phyloP scores from a whole-genome alignment of 768 basidiomycete species.

The Epithele typhae region DNA sequence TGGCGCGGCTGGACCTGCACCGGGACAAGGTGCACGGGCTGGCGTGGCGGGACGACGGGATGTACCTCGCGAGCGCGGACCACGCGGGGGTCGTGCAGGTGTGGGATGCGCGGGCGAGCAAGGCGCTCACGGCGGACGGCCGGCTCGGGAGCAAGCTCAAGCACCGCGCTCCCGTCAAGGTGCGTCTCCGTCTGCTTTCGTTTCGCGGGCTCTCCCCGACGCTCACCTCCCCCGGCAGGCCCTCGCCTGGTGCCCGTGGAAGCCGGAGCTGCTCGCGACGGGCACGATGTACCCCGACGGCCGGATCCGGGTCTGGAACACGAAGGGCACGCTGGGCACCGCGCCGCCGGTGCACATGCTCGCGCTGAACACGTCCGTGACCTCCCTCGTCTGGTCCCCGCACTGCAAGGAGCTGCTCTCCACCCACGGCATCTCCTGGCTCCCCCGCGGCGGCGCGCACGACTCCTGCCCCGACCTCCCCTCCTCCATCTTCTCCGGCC shows the following conservation, averaged over 20 bases:
- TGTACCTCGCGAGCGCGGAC: slow-evolving; percentile 38
- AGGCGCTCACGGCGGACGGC: slow-evolving; percentile 27
- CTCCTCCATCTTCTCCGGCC: neutral
- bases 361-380: slow-evolving; percentile 45
- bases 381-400: slow-evolving; percentile 57
- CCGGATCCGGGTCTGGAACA: slow-evolving; percentile 49
- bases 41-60: slow-evolving; percentile 38
- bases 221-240: slow-evolving; percentile 37
- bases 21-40: slow-evolving; percentile 35
- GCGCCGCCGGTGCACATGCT: slow-evolving; percentile 47
- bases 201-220: neutral
- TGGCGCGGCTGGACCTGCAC: slow-evolving; percentile 27
- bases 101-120: slow-evolving; percentile 39
- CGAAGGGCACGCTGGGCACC: slow-evolving; percentile 40
- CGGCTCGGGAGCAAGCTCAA: slow-evolving; percentile 36
- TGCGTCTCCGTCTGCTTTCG: slow-evolving; percentile 11
- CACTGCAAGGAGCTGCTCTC: slow-evolving; percentile 55
- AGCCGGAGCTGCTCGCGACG: slow-evolving; percentile 59
- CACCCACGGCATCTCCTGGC: slow-evolving; percentile 53
- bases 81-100: slow-evolving; percentile 36
- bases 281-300: slow-evolving; percentile 65
- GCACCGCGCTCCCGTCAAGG: slow-evolving; percentile 42
- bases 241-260: slow-evolving; percentile 74
- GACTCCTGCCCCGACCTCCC: slow-evolving; percentile 12
- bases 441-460: slow-evolving; percentile 12